These are phyloP conservation scores for Colletotrichum sp. DNA, from an alignment of 2,329 filamentous ascomycete genomes.

Conservation along the genomic window DNA sequence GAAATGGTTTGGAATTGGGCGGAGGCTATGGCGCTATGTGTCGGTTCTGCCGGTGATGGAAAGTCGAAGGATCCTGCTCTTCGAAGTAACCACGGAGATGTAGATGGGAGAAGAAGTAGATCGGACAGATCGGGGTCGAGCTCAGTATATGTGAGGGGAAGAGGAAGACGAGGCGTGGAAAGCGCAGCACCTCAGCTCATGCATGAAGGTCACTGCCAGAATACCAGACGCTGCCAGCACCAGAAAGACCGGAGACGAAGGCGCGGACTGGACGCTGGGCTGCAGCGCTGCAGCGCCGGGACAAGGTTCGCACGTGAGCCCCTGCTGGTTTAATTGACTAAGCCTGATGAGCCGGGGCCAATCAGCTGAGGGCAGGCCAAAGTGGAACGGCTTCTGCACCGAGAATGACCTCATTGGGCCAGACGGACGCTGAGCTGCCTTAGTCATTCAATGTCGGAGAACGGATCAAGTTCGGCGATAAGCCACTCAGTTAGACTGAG, in stretches of 20 bases:
- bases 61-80: not conserved
- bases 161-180: not conserved
- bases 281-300: not conserved
- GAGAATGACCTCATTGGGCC: constrained; percentile 9
- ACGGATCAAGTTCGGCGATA: constrained; percentile 9
- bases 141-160: constrained; percentile 5
- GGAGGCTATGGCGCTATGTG: not conserved
- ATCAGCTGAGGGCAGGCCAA: not conserved
- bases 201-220: constrained; percentile 6
- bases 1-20: not conserved
- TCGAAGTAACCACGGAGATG: not conserved
- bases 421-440: not conserved
- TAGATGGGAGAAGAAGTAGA: not conserved
- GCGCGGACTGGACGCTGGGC: not conserved
- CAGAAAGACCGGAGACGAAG: not conserved
- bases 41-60: not conserved
- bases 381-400: not conserved
- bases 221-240: not conserved
- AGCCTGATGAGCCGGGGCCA: not conserved
- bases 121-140: not conserved
- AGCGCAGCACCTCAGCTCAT: not conserved
- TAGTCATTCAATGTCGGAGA: not conserved
- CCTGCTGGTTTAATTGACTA: not conserved
- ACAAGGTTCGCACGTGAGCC: constrained; percentile 23
- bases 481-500: not conserved